Evolutionary conservation across 2,329 filamentous ascomycete genomes (phyloP).

Genomic region (Arthrobotrys conoides): DNA sequence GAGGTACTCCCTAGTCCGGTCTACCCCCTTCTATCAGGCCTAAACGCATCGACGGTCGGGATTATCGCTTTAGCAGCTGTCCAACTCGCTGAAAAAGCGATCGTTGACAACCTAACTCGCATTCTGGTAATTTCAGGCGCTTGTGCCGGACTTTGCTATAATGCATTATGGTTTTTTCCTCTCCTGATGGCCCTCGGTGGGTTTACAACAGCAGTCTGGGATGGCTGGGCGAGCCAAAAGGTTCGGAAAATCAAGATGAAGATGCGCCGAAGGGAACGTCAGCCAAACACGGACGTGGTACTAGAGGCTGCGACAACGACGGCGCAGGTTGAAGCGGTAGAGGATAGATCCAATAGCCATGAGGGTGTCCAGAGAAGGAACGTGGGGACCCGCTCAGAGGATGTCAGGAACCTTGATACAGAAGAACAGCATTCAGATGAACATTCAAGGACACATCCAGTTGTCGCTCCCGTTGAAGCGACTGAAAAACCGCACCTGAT

Average conservation of each 20-base stretch:
- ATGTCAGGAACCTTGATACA: background rate
- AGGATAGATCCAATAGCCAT: constrained; percentile 3
- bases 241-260: constrained; percentile 64
- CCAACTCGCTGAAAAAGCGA: constrained; percentile 77
- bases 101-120: constrained; percentile 76
- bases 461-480: background rate
- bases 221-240: constrained; percentile 71
- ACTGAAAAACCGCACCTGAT: constrained; percentile 22
- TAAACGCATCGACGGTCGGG: constrained; percentile 80
- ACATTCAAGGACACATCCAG: background rate
- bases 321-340: background rate
- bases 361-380: constrained; percentile 17
- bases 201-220: constrained; percentile 71
- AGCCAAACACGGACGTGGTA: background rate
- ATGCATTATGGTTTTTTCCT: constrained; percentile 82
- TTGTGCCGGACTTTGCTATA: constrained; percentile 78
- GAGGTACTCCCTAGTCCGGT: constrained; percentile 74
- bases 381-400: background rate
- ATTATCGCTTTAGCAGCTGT: constrained; percentile 80
- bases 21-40: constrained; percentile 78
- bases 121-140: constrained; percentile 76
- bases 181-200: constrained; percentile 74
- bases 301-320: background rate
- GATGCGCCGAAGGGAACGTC: constrained; percentile 35
- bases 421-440: background rate